Evolutionary conservation across 2,329 filamentous ascomycete genomes (phyloP).

Genomic region (Pezicula rhizophila): DNA sequence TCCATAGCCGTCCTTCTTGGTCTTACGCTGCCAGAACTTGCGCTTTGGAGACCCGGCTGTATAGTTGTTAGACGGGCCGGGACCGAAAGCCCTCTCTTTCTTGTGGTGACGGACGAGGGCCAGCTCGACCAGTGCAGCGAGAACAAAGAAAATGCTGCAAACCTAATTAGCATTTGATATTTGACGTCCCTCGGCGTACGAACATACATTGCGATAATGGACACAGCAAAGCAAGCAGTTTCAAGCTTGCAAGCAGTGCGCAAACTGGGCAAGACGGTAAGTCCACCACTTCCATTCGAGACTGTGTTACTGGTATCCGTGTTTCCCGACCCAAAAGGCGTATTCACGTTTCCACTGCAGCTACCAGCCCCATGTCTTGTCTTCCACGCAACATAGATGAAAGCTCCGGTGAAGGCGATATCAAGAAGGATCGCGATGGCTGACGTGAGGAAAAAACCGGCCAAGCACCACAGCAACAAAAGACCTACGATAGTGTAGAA

Average conservation of each 20-base stretch:
- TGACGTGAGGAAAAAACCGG: conserved; percentile 67
- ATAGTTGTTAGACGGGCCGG: conserved; percentile 61
- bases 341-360: conserved; percentile 61
- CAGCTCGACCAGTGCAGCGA: conserved; percentile 65
- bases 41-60: conserved; percentile 48
- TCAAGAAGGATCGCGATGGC: conserved; percentile 71
- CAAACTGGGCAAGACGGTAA: conserved; percentile 33
- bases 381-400: conserved; percentile 75
- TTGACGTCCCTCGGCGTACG: neutral
- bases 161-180: conserved; percentile 3
- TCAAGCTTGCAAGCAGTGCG: conserved; percentile 69
- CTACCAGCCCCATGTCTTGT: conserved; percentile 62
- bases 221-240: conserved; percentile 69
- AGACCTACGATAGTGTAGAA: conserved; percentile 71
- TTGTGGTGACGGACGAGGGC: conserved; percentile 64
- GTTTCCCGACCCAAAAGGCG: conserved; percentile 61
- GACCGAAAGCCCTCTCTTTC: conserved; percentile 68
- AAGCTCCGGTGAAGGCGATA: conserved; percentile 66
- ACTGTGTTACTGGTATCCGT: conserved; percentile 41
- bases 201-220: conserved; percentile 69
- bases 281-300: conserved; percentile 40
- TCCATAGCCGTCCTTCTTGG: conserved; percentile 14
- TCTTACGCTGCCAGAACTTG: conserved; percentile 26
- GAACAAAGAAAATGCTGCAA: conserved; percentile 63
- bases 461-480: conserved; percentile 72